Conservation (phyloP, 1,139 yeast species). For the Arxiozyma slooffiae region DNA sequence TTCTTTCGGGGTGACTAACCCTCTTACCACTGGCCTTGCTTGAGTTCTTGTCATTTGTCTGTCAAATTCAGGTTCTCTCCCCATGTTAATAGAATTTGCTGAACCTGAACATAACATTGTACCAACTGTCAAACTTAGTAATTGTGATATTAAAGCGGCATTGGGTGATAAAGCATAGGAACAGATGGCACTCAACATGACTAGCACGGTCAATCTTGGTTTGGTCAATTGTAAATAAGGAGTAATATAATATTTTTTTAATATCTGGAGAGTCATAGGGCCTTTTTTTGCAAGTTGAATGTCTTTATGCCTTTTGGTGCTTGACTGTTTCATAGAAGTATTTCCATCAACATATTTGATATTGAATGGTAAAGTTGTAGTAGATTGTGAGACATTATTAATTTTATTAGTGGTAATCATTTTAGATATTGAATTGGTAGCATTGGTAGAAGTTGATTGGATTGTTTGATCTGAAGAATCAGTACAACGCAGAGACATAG, state of each 20-base stretch:
- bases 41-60: constrained; percentile 81
- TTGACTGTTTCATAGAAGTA: constrained; percentile 6
- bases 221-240: constrained; percentile 76
- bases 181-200: constrained; percentile 84
- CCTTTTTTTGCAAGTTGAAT: constrained; percentile 7
- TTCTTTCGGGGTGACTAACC: constrained; percentile 60
- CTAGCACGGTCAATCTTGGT: constrained; percentile 79
- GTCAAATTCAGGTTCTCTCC: constrained; percentile 87
- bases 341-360: constrained; percentile 35
- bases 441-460: not conserved
- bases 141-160: constrained; percentile 57
- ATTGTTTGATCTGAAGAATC: constrained; percentile 5
- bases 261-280: constrained; percentile 12
- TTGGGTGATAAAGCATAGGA: constrained; percentile 88
- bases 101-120: constrained; percentile 84
- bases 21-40: constrained; percentile 83
- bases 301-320: constrained; percentile 5
- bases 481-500: constrained; percentile 30
- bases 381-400: constrained; percentile 4
- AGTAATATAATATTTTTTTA: constrained; percentile 34
- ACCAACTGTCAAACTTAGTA: constrained; percentile 68
- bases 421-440: not conserved
- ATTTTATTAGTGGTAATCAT: not conserved
- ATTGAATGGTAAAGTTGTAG: constrained; percentile 46
- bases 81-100: constrained; percentile 96